A percentile compares a stretch with the other conserved stretches of the same genome.
Evolutionary conservation across 2,329 filamentous ascomycete species (phyloP).

Genomic region (Clonostachys rosea): DNA sequence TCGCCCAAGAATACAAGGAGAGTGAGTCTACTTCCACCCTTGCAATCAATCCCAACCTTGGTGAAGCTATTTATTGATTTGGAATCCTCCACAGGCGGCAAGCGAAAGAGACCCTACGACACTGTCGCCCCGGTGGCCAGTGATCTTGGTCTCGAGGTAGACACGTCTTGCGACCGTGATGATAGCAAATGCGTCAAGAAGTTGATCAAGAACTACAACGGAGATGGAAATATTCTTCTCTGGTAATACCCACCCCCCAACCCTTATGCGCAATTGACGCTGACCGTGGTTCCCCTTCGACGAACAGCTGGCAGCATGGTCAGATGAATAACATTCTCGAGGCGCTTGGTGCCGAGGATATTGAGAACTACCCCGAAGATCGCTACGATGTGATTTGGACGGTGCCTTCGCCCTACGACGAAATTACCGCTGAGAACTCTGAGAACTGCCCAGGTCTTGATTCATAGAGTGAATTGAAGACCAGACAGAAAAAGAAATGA

Average conservation of each 20-base stretch:
- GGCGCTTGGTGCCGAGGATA: constrained; percentile 43
- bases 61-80: not conserved
- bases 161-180: constrained; percentile 51
- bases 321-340: constrained; percentile 45
- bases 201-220: constrained; percentile 38
- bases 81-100: constrained; percentile 32
- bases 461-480: constrained; percentile 2
- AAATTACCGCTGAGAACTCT: constrained; percentile 36
- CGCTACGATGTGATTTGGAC: constrained; percentile 55
- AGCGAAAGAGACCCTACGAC: constrained; percentile 45
- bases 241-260: constrained; percentile 22
- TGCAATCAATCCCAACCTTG: not conserved
- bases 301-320: constrained; percentile 51
- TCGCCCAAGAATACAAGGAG: constrained; percentile 48
- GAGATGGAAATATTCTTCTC: constrained; percentile 53
- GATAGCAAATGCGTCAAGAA: constrained; percentile 49
- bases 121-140: constrained; percentile 52
- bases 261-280: not conserved
- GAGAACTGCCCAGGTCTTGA: constrained; percentile 53
- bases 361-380: constrained; percentile 43
- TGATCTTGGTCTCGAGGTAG: constrained; percentile 49
- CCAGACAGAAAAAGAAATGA: no score
- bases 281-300: not conserved
- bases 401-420: constrained; percentile 41
- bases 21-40: constrained; percentile 16